Conservation (phyloP, 768 basidiomycete species). For the Mycena filopes region DNA sequence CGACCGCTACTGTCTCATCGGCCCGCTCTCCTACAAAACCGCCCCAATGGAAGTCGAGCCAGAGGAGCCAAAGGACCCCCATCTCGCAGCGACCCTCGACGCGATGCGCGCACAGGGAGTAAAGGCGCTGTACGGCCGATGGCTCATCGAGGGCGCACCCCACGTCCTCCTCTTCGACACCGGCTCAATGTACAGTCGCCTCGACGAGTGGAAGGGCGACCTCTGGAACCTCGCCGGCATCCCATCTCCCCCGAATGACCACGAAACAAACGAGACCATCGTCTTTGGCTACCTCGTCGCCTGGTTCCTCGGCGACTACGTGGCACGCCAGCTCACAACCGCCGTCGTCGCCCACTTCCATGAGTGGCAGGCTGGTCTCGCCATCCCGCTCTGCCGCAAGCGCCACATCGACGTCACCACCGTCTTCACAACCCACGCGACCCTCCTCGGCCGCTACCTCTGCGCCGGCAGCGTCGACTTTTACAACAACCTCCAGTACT, state of each 20-base stretch:
- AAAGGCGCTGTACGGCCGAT: slow-evolving; percentile 94
- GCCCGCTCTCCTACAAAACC: slow-evolving; percentile 97
- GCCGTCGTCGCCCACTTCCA: slow-evolving; percentile 99
- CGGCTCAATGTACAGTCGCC: slow-evolving; percentile 82
- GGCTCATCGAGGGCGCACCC: slow-evolving; percentile 98
- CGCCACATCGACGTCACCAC: slow-evolving; percentile 98
- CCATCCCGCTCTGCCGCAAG: slow-evolving; percentile 94
- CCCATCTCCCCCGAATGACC: slow-evolving; percentile 94
- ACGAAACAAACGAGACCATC: slow-evolving; percentile 98
- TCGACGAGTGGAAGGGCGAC: slow-evolving; percentile 99
- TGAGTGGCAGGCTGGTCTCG: slow-evolving; percentile 99
- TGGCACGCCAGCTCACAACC: slow-evolving; percentile 79
- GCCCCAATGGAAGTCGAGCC: slow-evolving; percentile 99
- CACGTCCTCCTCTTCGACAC: slow-evolving; percentile 97
- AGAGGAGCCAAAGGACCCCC: slow-evolving; percentile 86
- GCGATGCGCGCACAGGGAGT: slow-evolving; percentile 90
- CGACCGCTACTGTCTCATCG: slow-evolving; percentile 94
- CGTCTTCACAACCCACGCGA: slow-evolving; percentile 98
- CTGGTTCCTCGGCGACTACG: slow-evolving; percentile 99
- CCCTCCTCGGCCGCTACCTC: slow-evolving; percentile 96
- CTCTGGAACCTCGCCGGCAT: slow-evolving; percentile 99
- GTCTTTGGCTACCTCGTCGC: slow-evolving; percentile 97
- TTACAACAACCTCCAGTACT: slow-evolving; percentile 99
- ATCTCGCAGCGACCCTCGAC: slow-evolving; percentile 80
- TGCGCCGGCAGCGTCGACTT: slow-evolving; percentile 99